These are phyloP conservation scores for Ramaria rubella DNA, from an alignment of 768 basidiomycete genomes.

Conservation along the genomic window DNA sequence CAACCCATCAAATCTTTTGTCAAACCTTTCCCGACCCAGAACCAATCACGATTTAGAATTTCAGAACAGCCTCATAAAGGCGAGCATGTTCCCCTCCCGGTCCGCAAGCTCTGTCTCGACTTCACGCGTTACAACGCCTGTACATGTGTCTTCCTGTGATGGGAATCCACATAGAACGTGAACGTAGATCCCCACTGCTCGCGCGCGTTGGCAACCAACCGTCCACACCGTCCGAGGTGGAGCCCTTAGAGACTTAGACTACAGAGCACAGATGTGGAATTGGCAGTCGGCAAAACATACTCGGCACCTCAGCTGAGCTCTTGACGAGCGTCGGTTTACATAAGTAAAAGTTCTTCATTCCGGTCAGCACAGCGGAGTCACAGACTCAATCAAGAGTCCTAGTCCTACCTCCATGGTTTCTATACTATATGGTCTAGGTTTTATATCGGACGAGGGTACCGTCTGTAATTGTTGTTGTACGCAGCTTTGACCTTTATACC, in stretches of 20 bases:
- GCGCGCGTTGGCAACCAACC: conserved; percentile 14
- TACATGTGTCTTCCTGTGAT: conserved; percentile 12
- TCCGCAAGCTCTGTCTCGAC: conserved; percentile 14
- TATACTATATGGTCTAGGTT: no score
- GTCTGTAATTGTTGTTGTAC: no score
- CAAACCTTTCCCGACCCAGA: background rate
- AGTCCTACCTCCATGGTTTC: no score
- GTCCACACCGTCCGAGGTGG: conserved; percentile 15
- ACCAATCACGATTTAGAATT: conserved; percentile 10
- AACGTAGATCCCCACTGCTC: conserved; percentile 15
- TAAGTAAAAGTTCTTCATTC: no score
- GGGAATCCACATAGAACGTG: conserved; percentile 15
- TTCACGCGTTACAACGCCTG: conserved; percentile 12
- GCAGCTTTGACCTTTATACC: no score
- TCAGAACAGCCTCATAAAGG: conserved; percentile 15
- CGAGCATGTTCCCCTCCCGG: conserved; percentile 17
- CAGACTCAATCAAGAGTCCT: no score
- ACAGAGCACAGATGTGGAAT: background rate
- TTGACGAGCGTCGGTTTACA: no score
- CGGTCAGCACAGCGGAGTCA: no score
- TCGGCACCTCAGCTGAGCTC: no score
- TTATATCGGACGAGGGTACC: no score
- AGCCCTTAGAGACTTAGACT: conserved; percentile 15
- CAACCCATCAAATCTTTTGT: background rate
- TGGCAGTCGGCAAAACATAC: background rate